phyloP scores from a whole-genome alignment of 2,329 filamentous ascomycete genomes.

The Fusarium sp. region DNA sequence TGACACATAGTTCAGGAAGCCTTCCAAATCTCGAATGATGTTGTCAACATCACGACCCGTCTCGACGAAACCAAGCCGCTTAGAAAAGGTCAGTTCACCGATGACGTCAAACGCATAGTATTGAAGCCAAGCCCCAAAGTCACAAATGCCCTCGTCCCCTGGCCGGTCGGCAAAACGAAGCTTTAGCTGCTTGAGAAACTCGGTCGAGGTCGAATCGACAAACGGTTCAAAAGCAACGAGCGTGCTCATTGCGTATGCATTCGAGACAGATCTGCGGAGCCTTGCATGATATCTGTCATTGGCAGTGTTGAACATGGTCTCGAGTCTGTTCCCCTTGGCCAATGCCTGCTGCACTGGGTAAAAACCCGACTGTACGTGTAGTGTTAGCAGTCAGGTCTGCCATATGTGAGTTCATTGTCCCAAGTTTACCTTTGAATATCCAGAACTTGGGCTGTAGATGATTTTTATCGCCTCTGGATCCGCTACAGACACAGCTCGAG shows the following conservation, averaged over 20 bases:
- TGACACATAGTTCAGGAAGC: conserved; percentile 76
- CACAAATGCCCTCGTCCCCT: conserved; percentile 39
- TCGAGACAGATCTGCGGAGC: conserved; percentile 53
- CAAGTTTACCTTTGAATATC: conserved; percentile 6
- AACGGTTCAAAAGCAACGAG: conserved; percentile 53
- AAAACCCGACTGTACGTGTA: conserved; percentile 33
- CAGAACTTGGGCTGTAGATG: conserved; percentile 16
- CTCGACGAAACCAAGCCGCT: conserved; percentile 79
- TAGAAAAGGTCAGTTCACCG: conserved; percentile 79
- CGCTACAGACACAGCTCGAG: conserved; percentile 6
- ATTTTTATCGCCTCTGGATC: conserved; percentile 9
- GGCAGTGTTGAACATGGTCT: conserved; percentile 51
- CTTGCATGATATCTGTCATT: conserved; percentile 55
- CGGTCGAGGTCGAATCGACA: conserved; percentile 47
- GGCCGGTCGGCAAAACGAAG: conserved; percentile 1
- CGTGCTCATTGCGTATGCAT: conserved; percentile 54
- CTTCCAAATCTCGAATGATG: conserved; percentile 72
- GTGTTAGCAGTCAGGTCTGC: not conserved
- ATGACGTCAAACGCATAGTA: conserved; percentile 87
- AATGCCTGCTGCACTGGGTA: conserved; percentile 46
- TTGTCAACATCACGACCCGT: conserved; percentile 78
- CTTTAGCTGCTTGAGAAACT: conserved; percentile 27
- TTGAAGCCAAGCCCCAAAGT: conserved; percentile 79
- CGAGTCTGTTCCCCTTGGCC: conserved; percentile 42
- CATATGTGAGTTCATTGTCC: not conserved